Conservation (phyloP, 2,329 filamentous ascomycete species). For the Akanthomyces lecanii region DNA sequence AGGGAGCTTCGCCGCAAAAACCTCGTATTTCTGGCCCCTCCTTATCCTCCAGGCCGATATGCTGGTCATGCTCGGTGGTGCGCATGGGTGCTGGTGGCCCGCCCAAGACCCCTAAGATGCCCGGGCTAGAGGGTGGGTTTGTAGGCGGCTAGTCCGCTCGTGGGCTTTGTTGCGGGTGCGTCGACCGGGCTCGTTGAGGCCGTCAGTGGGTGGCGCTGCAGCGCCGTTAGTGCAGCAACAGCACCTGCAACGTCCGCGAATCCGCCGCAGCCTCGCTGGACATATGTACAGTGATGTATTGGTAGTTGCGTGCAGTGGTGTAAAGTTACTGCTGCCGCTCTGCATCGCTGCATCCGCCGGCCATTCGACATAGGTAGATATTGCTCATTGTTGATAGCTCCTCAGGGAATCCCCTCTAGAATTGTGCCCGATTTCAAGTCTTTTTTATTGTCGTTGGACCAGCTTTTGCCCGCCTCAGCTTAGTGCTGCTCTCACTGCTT, state of each 20-base stretch:
- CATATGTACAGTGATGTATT: background rate
- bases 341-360: background rate
- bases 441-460: background rate
- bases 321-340: background rate
- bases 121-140: no score
- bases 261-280: background rate
- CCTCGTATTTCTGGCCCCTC: slow-evolving; percentile 14
- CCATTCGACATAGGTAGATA: no score
- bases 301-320: background rate
- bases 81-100: background rate
- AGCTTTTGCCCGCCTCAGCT: background rate
- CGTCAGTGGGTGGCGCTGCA: background rate
- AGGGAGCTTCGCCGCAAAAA: slow-evolving; percentile 13
- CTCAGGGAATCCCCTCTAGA: background rate
- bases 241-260: background rate
- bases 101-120: background rate
- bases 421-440: background rate
- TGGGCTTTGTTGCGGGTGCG: background rate
- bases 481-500: background rate
- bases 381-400: no score
- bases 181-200: background rate
- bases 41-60: background rate
- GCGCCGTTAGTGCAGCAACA: slow-evolving; percentile 7
- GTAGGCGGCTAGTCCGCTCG: background rate
- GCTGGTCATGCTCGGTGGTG: background rate